These are phyloP conservation scores for Leccinum subrobustum DNA, from an alignment of 1,284 basidiomycete genomes.

Conservation along the genomic window DNA sequence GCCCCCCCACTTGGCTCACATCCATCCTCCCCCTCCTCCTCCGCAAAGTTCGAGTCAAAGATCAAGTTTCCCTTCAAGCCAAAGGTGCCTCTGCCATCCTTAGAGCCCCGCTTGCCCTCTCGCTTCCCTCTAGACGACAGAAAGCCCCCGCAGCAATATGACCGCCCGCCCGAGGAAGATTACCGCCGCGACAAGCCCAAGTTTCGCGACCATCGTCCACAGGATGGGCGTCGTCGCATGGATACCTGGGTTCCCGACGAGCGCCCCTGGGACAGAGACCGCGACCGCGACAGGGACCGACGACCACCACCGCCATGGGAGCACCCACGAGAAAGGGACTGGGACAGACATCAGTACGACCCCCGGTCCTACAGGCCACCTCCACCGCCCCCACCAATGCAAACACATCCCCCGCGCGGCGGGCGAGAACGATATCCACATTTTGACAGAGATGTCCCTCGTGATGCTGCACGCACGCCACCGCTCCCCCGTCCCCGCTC, in stretches of 20 bases:
- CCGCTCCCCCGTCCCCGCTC: conserved; percentile 30
- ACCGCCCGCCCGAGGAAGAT: conserved; percentile 45
- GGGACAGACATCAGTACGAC: conserved; percentile 25
- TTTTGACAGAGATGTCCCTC: conserved; percentile 27
- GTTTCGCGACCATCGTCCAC: conserved; percentile 26
- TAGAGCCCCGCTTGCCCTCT: neutral
- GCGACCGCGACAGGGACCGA: conserved; percentile 28
- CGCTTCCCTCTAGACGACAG: conserved; percentile 26
- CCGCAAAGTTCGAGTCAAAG: too few relatives aligned
- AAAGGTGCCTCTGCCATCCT: too few relatives aligned
- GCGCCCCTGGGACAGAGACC: conserved; percentile 23
- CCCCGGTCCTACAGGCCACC: conserved; percentile 21
- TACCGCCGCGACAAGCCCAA: conserved; percentile 35
- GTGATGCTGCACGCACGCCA: conserved; percentile 32
- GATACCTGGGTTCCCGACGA: too few relatives aligned
- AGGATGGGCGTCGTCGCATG: conserved; percentile 23
- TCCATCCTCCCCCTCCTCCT: too few relatives aligned
- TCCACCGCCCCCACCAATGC: conserved; percentile 9
- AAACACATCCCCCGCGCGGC: conserved; percentile 15
- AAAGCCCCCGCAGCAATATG: conserved; percentile 38
- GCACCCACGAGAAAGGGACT: conserved; percentile 17
- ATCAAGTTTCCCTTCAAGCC: too few relatives aligned
- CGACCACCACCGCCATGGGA: conserved; percentile 25
- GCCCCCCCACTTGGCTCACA: conserved; percentile 10
- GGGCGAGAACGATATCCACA: conserved; percentile 24